Conservation (phyloP, 306 rosid species). For the Cucurbita argyrosperma region DNA sequence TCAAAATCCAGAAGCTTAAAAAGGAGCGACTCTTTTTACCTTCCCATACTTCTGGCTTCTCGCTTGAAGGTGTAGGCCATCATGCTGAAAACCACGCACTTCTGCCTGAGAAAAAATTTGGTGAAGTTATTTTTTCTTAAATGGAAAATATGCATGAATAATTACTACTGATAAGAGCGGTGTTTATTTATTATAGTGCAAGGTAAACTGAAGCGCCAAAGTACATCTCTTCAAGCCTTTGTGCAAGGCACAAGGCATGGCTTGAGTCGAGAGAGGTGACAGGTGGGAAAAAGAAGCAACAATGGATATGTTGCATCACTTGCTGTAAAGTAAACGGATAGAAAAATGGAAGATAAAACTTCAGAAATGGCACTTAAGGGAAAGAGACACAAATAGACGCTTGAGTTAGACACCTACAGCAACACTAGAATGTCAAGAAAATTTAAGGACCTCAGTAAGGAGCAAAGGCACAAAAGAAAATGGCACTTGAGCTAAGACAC, state of each 20-base stretch:
- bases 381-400: neutral
- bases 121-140: neutral
- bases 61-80: constrained; percentile 93
- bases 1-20: neutral
- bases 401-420: neutral
- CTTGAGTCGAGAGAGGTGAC: neutral
- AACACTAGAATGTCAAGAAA: neutral
- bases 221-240: neutral
- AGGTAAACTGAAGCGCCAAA: neutral
- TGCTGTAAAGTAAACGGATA: neutral
- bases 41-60: constrained; percentile 90
- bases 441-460: neutral
- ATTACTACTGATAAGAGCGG: neutral
- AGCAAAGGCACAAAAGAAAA: neutral
- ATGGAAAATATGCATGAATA: neutral
- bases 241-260: neutral
- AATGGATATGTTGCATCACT: neutral
- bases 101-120: constrained; percentile 43
- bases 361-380: neutral
- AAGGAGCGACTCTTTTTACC: constrained; percentile 23
- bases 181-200: neutral
- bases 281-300: neutral
- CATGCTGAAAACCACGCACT: constrained; percentile 75
- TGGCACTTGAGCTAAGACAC: neutral
- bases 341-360: neutral